phyloP scores from a whole-genome alignment of 1,139 yeast genomes.

The Lodderomyces jiufengensis region DNA sequence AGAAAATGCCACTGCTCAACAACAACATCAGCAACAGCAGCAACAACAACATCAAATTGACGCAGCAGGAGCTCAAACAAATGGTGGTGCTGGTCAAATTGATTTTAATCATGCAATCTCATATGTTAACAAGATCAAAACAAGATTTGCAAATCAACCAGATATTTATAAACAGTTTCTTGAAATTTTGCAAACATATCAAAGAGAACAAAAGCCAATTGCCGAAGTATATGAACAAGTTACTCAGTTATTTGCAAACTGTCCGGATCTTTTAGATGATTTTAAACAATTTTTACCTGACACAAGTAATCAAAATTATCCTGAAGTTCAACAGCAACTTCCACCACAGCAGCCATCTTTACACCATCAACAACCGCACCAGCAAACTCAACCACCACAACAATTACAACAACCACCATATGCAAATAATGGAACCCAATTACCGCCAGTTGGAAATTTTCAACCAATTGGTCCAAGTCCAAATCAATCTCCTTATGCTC shows the following conservation, averaged over 20 bases:
- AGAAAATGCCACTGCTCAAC: conserved; percentile 11
- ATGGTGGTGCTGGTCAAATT: conserved; percentile 68
- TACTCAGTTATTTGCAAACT: conserved; percentile 80
- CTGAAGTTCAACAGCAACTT: conserved; percentile 14
- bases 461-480: conserved; percentile 55
- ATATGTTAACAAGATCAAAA: conserved; percentile 93
- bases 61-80: conserved; percentile 21
- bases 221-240: conserved; percentile 94
- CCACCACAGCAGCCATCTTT: conserved; percentile 7
- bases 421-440: conserved; percentile 42
- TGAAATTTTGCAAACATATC: conserved; percentile 94
- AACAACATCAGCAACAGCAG: conserved; percentile 14
- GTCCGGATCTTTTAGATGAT: conserved; percentile 92
- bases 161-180: conserved; percentile 92
- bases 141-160: conserved; percentile 90
- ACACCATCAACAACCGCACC: conserved; percentile 9
- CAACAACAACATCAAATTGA: conserved; percentile 19
- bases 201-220: conserved; percentile 92
- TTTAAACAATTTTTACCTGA: conserved; percentile 95
- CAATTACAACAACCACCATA: conserved; percentile 14
- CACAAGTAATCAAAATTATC: conserved; percentile 47
- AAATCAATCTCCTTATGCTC: conserved; percentile 13
- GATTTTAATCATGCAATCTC: conserved; percentile 97
- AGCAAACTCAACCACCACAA: conserved; percentile 4
- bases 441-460: conserved; percentile 95